Base-by-base conservation (phyloP, 176 grass and related monocot genomes). In the Coix lacrymajobi region DNA sequence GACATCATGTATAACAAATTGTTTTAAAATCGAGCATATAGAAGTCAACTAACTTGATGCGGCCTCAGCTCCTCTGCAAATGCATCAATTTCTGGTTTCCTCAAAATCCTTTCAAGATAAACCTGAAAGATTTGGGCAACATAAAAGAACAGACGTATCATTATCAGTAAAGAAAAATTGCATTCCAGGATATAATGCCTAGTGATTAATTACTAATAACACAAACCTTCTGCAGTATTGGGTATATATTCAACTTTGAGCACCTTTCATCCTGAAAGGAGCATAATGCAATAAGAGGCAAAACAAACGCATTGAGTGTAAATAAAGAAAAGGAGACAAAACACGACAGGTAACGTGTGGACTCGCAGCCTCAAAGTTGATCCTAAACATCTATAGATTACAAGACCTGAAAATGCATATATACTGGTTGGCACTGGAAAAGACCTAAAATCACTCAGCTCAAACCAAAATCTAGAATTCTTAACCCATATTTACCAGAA, bases 1-100 rank as follows among this genome's bases (percentile, higher is more conserved):
- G 61, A 40, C 10, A 83, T 31, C 19, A 25, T 8, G 75, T 12
- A 73, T 24, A 36, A 40, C 4, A 79, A 62, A 7, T 62, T 61
- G 30, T 79, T 3, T 62, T 60, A 2, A 17, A 26, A 20, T 28
- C 25, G 0, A 81, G 20, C 10, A 10, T 62, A 60, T 31, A 32
- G 40, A 77, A 33, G 16, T 69, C 85, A 16, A 49, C 67, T 69
- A 73, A 96, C 96, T 73, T 99, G 93, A 88, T 99, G 96, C 3
- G 93, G 86, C 85, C 91, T 99, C 69, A 99, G 79, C 78, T 99
- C 97, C 85, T 99, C 91, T 12, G 93, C 73, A 96, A 99, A 99
- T 89, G 93, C 93, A 84, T 99, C 93, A 61, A 99, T 96, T 90
- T 99, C 97, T 85, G 97, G 97, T 85, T 96, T 99, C 89, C 93